A percentile compares a stretch with the other conserved stretches of the same genome.
phyloP scores from a whole-genome alignment of 2,329 filamentous ascomycete species.

The Rachicladosporium sp. region DNA sequence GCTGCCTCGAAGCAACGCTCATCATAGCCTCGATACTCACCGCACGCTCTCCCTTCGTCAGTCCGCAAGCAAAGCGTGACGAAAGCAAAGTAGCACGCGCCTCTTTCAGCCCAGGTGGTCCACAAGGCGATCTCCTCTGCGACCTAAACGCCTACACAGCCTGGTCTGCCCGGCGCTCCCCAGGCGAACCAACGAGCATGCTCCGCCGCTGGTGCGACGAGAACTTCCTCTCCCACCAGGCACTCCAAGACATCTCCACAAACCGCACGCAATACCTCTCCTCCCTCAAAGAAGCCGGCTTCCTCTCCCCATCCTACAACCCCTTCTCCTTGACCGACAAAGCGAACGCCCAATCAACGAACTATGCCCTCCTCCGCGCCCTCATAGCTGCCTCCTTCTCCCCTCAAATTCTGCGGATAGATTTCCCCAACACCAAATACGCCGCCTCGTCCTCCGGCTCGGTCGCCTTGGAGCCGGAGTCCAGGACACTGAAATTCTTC shows the following conservation, averaged over 20 bases:
- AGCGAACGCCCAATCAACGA: conserved; percentile 35
- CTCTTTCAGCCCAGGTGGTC: conserved; percentile 49
- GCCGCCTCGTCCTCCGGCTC: conserved; percentile 75
- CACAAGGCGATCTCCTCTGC: conserved; percentile 75
- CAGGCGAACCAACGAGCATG: conserved; percentile 45
- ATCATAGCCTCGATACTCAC: conserved; percentile 86
- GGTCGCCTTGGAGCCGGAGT: conserved; percentile 86
- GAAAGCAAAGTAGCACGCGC: conserved; percentile 65
- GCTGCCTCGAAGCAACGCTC: conserved; percentile 77
- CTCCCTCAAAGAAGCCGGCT: conserved; percentile 73
- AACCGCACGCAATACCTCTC: conserved; percentile 78
- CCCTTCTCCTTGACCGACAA: conserved; percentile 19
- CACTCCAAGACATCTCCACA: conserved; percentile 75
- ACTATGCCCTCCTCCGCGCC: conserved; percentile 35
- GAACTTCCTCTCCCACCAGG: conserved; percentile 74
- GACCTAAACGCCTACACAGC: conserved; percentile 74
- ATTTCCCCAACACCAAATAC: conserved; percentile 93
- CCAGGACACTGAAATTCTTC: conserved; percentile 84
- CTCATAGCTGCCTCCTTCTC: conserved; percentile 40
- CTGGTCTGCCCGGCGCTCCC: conserved; percentile 57
- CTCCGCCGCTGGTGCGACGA: conserved; percentile 68
- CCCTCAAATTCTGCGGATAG: conserved; percentile 83
- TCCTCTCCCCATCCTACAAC: conserved; percentile 42
- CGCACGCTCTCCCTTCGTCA: conserved; percentile 73
- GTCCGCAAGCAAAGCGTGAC: conserved; percentile 70